Base-by-base conservation (phyloP, 331 rosid species). In the Spiraea crenata region DNA sequence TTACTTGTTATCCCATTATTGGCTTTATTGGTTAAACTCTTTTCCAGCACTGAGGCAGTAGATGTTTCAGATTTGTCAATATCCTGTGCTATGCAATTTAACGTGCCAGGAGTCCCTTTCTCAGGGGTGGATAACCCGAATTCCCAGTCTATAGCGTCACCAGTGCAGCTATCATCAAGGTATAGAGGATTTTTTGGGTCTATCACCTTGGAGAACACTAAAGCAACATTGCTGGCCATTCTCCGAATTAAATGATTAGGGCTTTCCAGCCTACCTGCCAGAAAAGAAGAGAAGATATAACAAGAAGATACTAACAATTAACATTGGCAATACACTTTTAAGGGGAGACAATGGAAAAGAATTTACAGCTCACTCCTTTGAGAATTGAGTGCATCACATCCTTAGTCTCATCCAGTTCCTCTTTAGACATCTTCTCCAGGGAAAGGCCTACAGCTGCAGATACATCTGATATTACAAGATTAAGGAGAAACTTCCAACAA, bases 311-410 rank as follows among this genome's bases (percentile, higher is more conserved):
- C 57, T 39, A 72, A 69, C 63, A 61, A 64, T 57, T 73, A 63
- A 72, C 63, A 64, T 69, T 77, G 59, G 59, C 60, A 73, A 73
- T 62, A 76, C 65, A 61, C 51, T 44, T 45, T 65, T 66, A 67
- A 3, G 41, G 8, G 4, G 61, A 57, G 16, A 54, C 62, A 65
- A 52, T 67, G 56, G 77, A 74, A 39, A 57, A 71, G 65, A 80
- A 74, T 80, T 89, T 91, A 93, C 99, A 79, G 85, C 92, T 91
- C 74, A 93, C 95, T 84, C 99, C 99, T 89, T 91, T 90, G 83
- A 93, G 97, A 89, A 93, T 89, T 73, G 82, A 82, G 66, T 63
- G 89, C 90, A 85, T 75, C 79, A 79, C 91, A 76, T 87, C 89
- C 87, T 89, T 91, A 71, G 80, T 85, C 75, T 80, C 86, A 72